phyloP scores from a whole-genome alignment of 305 asterid species.

The Rubia balearica region DNA sequence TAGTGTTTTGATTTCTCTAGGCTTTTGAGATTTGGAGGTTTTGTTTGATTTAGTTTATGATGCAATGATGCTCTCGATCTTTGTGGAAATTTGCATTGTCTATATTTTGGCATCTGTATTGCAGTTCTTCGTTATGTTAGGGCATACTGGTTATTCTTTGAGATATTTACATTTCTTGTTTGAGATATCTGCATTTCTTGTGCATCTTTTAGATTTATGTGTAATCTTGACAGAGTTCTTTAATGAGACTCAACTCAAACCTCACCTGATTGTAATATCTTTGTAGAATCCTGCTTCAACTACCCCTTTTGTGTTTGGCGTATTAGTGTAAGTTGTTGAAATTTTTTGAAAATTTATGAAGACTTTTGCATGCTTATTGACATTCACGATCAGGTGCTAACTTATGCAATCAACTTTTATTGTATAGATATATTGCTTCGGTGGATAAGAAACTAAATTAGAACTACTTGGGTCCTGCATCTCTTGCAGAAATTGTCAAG shows the following conservation, averaged over 20 bases:
- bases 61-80: background rate
- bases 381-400: background rate
- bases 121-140: too few species aligned
- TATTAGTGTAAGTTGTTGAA: slow-evolving; percentile 71
- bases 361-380: slow-evolving; percentile 12
- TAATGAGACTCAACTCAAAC: background rate
- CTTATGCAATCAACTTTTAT: slow-evolving; percentile 19
- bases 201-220: too few species aligned
- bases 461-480: slow-evolving; percentile 87
- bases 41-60: background rate
- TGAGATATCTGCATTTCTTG: too few species aligned
- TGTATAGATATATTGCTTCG: slow-evolving; percentile 68
- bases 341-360: background rate
- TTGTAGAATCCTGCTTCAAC: slow-evolving; percentile 49
- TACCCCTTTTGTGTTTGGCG: slow-evolving; percentile 50
- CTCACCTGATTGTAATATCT: background rate
- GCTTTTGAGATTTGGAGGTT: background rate
- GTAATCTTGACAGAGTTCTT: too few species aligned
- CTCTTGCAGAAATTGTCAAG: slow-evolving; percentile 77
- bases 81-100: background rate
- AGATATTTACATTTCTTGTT: too few species aligned
- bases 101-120: too few species aligned
- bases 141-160: too few species aligned
- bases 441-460: slow-evolving; percentile 64
- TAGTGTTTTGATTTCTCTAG: background rate